A percentile compares a stretch with the other conserved stretches of the same genome.
These are phyloP conservation scores for Isabelozyma gotoi DNA, from an alignment of 805 yeast species.

Conservation along the genomic window DNA sequence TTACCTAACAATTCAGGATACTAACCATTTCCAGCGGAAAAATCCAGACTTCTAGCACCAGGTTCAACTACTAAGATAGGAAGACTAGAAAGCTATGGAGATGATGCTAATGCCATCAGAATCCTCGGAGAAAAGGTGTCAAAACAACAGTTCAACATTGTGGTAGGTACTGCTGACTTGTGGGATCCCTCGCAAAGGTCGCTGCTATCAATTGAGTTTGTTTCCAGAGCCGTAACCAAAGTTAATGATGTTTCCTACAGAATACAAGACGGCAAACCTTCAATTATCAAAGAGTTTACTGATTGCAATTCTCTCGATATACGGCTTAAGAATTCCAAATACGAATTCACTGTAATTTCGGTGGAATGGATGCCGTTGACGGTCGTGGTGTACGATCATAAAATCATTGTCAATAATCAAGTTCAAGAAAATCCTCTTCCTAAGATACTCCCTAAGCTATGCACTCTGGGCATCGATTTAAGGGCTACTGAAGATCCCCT, in stretches of 20 bases:
- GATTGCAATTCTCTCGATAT: background rate
- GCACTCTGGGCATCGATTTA: slow-evolving; percentile 15
- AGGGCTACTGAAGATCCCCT: slow-evolving; percentile 14
- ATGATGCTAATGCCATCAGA: slow-evolving; percentile 21
- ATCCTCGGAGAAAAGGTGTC: slow-evolving; percentile 31
- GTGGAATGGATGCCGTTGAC: slow-evolving; percentile 22
- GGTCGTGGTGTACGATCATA: slow-evolving; percentile 6
- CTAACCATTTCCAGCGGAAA: background rate
- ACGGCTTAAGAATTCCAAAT: slow-evolving; percentile 9
- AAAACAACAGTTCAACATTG: slow-evolving; percentile 25
- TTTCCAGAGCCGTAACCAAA: slow-evolving; percentile 29
- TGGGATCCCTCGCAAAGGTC: slow-evolving; percentile 8
- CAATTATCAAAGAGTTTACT: background rate
- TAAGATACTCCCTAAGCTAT: background rate
- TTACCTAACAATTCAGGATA: background rate
- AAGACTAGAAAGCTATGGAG: slow-evolving; percentile 13
- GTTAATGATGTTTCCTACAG: slow-evolving; percentile 24
- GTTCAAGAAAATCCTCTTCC: background rate
- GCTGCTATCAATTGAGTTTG: slow-evolving; percentile 18
- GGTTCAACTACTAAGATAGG: slow-evolving; percentile 7
- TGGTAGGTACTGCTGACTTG: slow-evolving; percentile 9
- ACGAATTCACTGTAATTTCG: slow-evolving; percentile 11
- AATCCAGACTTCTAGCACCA: slow-evolving; percentile 1
- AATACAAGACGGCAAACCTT: slow-evolving; percentile 6
- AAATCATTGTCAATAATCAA: background rate